Percentiles rank a stretch among this genome's conserved stretches.
Evolutionary conservation across 495 filamentous ascomycete genomes (phyloP).

Genomic region (Aspergillus sclerotioniger): DNA sequence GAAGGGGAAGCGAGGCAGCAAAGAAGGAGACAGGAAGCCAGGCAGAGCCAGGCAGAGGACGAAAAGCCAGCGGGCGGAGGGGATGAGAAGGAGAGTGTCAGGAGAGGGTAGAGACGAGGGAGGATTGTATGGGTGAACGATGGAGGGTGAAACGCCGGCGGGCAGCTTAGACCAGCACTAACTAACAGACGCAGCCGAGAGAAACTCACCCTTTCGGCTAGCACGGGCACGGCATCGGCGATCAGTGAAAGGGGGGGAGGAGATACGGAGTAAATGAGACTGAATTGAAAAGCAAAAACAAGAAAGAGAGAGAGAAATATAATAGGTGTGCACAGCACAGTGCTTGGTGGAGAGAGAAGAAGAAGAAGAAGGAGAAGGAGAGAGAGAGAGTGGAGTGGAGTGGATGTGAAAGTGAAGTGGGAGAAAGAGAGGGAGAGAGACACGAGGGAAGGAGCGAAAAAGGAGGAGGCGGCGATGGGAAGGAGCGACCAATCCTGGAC

Average conservation of each 20-base stretch:
- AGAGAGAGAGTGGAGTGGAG: neutral
- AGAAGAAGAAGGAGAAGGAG: neutral
- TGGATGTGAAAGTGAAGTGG: neutral
- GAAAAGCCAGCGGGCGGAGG: neutral
- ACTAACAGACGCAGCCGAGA: neutral
- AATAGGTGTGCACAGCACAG: constrained; percentile 11
- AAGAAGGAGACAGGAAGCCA: constrained; percentile 3
- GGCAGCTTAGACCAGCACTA: constrained; percentile 18
- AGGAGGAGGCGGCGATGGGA: neutral
- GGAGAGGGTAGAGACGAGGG: constrained; percentile 10
- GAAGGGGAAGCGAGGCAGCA: constrained; percentile 4
- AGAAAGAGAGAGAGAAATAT: neutral
- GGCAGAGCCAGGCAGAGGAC: neutral
- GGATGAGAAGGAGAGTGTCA: constrained; percentile 1
- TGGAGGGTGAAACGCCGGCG: constrained; percentile 20
- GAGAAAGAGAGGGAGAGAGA: neutral
- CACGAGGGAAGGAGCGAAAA: neutral
- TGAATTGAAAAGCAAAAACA: neutral
- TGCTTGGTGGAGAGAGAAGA: neutral
- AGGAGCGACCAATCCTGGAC: neutral
- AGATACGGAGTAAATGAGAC: neutral
- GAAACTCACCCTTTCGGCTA: neutral
- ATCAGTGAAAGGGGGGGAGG: neutral
- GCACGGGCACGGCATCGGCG: neutral
- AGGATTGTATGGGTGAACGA: constrained; percentile 5